These are phyloP conservation scores for Amborella trichopoda DNA, from an alignment of 164 flowering plant species.

Conservation along the genomic window DNA sequence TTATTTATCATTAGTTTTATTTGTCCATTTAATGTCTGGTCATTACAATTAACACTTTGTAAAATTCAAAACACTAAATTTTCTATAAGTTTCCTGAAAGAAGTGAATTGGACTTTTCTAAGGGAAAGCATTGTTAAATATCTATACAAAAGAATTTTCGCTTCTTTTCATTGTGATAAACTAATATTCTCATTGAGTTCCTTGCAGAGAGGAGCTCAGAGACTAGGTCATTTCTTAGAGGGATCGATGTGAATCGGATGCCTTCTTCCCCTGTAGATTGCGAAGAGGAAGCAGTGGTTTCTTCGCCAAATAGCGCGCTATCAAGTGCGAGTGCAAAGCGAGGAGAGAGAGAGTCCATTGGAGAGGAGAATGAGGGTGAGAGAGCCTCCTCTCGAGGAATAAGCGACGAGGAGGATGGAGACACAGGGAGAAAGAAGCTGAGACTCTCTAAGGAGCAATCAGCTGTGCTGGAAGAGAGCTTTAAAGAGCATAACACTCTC, in stretches of 20 bases:
- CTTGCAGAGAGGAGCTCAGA: slow-evolving; percentile 3
- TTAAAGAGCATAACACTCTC: slow-evolving; percentile 77
- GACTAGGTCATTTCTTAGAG: slow-evolving; percentile 8
- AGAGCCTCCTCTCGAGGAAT: slow-evolving; percentile 45
- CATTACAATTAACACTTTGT: neutral
- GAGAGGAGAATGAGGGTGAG: slow-evolving; percentile 30
- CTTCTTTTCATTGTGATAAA: neutral
- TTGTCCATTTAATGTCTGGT: neutral
- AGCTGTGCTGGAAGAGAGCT: slow-evolving; percentile 69
- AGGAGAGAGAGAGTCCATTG: slow-evolving; percentile 27
- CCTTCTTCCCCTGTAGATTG: slow-evolving; percentile 5
- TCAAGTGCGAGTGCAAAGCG: slow-evolving; percentile 56
- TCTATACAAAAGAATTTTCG: too few species aligned
- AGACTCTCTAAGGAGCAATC: slow-evolving; percentile 78
- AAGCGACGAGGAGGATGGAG: slow-evolving; percentile 83
- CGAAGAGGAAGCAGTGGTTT: slow-evolving; percentile 3
- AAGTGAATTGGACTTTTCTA: neutral
- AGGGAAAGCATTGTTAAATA: too few species aligned
- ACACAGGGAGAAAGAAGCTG: slow-evolving; percentile 62
- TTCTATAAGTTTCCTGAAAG: neutral
- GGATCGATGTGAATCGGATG: slow-evolving; percentile 14
- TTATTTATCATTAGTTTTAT: neutral
- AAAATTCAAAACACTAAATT: neutral
- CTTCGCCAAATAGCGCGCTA: slow-evolving; percentile 57
- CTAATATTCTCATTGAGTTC: neutral